Evolutionary conservation across 2,329 filamentous ascomycete genomes (phyloP), one percentile per base, ranked within the genome.

Genomic region (Lachnum nothofagi): DNA sequence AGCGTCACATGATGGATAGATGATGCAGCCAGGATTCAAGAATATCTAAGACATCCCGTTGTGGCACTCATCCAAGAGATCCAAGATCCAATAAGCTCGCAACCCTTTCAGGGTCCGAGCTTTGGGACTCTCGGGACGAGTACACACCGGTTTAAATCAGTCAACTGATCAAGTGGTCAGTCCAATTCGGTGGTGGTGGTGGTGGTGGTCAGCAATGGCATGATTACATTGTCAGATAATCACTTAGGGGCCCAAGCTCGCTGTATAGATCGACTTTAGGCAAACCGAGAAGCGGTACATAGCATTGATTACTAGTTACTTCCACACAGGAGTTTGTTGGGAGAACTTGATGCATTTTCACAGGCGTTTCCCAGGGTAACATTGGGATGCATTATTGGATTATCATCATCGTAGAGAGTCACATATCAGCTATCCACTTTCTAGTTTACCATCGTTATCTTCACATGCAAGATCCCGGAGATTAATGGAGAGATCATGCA

Each of bases 1-100:
- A 55, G 43, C 25, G 43, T 53, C 46, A 58, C 56, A 49, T 61
- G 59, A 60, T 54, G 34, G 35, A 35, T 24, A n/a, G 14, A 25
- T 24, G 34, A 51, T 51, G 49, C 44, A 41, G 41, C 8, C 27
- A 39, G 39, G 17, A 24, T 39, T 20, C 34, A 22, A n/a, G 19
- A 27, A 16, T 43, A 41, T 44, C 42, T 25, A n/a, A n/a, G 24
- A 23, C 38, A 16, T 17, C 14, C 34, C 39, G 17, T 29, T 43
- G 48, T 42, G 39, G 25, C 29, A 35, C 40, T 37, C 20, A 39
- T 16, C 14, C n/a, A n/a, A n/a, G n/a, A n/a, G n/a, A n/a, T n/a
- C n/a, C n/a, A n/a, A n/a, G n/a, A n/a, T n/a, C n/a, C n/a, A n/a
- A n/a, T n/a, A n/a, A n/a, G n/a, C n/a, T n/a, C n/a, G n/a, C n/a